Evolutionary conservation across 2,329 filamentous ascomycete genomes (phyloP), one percentile per base, ranked within the genome.

Genomic region (Fusarium fracticaudum): DNA sequence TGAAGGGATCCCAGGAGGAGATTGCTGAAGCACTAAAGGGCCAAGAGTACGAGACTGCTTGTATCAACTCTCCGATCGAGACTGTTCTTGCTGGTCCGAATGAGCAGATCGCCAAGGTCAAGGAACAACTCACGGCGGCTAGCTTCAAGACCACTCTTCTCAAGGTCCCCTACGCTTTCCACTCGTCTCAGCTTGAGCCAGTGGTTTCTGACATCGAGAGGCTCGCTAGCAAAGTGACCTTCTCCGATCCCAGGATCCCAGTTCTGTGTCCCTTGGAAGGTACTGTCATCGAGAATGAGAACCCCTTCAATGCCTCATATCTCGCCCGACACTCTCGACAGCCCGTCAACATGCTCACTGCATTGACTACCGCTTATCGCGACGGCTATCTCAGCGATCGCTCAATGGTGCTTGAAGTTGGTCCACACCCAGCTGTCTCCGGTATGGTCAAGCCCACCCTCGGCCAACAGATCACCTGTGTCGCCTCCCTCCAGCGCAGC

Each of bases 61-160:
- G 92, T 81, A 86, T 92, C 78, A 94, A 94, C 77, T 87, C 88
- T 0, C 88, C 88, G 0, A 83, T 87, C 43, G 89, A 91, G 76
- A 91, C 88, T 38, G 91, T 93, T 9, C 45, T 79, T 14, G 76
- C 75, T n/a, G 78, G 77, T 0, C 54, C 64, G 1, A 64, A 67
- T 14, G 59, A 69, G 0, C 65, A 74, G 5, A 63, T 79, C 2
- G 47, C 62, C 8, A 48, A 43, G 9, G 31, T 74, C 18, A 66
- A 67, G 22, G 64, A 71, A 0, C n/a, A 60, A 2, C 67, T 79
- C 1, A 12, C 41, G 4, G 17, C 64, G 3, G 73, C 71, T 9
- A 54, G 22, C 20, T 60, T 64, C 79, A 86, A 80, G 79, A 83
- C 57, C 15, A 77, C 78, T 7, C 58, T 74, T 1, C 79, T 86